Evolutionary conservation across 768 basidiomycete species (phyloP), one percentile per base, ranked within the genome.

Genomic region (Podaxis sp.): DNA sequence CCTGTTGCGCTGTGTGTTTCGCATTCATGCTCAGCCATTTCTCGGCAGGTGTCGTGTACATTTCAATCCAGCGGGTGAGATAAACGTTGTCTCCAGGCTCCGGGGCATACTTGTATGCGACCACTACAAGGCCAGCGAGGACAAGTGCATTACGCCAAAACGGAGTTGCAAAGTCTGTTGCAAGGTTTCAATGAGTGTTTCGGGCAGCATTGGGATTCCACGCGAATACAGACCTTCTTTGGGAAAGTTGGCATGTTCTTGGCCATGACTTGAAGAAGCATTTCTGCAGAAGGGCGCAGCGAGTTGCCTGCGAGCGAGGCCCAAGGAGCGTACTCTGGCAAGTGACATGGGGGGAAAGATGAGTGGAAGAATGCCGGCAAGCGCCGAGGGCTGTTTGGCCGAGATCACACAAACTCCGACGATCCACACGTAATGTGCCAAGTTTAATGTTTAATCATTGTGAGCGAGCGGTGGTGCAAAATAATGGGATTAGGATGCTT

Each of bases 31-130:
- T 69, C 37, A 81, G 73, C 87, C 87, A 90, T 62, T 80, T 73
- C 56, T 84, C 80, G 29, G 73, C 68, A 4, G 89, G 78, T 1
- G 84, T 79, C 41, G 73, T 73, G 74, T 85, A 88, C 69, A 85
- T 70, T 27, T 80, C 77, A 67, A 93, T 83, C 82, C 84, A 89
- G 47, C 82, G 82, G 12, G 89, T 89, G 69, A 92, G 70, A 67
- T 84, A 85, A 55, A 79, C 82, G 63, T 89, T 84, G 41, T 89
- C 82, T 33, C 74, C 75, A 6, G 85, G 80, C 58, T 80, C 75
- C 0, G 91, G 90, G 2, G 89, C 87, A 69, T 79, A 88, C 73
- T 90, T 90, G 77, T 89, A 88, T 11, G 79, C 82, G 47, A 79
- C 83, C 47, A 75, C 80, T 8, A 79, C 75, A 46, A 87, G 61